These are phyloP conservation scores for Trifolium repens DNA, from an alignment of 306 rosid species.

Conservation along the genomic window DNA sequence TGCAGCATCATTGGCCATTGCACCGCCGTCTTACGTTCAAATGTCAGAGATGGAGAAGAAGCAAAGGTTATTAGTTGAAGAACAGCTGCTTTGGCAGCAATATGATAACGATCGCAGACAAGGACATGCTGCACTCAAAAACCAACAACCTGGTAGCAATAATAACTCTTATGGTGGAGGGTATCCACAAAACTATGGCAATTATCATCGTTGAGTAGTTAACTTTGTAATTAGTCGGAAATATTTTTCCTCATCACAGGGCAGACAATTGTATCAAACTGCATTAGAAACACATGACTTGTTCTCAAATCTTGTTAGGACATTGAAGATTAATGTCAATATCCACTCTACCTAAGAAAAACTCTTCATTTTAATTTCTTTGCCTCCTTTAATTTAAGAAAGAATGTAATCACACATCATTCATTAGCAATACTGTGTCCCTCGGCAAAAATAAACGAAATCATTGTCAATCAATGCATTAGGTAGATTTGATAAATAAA, in stretches of 20 bases:
- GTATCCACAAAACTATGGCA: slow-evolving; percentile 58
- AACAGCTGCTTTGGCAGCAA: slow-evolving; percentile 90
- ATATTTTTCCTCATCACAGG: neutral
- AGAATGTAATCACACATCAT: neutral
- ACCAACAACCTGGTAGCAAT: slow-evolving; percentile 54
- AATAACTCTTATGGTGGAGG: slow-evolving; percentile 60
- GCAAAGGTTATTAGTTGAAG: slow-evolving; percentile 76
- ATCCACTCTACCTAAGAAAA: neutral
- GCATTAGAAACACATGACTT: slow-evolving; percentile 17
- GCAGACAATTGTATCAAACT: neutral
- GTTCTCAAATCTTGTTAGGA: slow-evolving; percentile 25
- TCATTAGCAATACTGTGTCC: neutral
- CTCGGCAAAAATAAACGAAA: neutral
- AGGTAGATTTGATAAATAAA: neutral
- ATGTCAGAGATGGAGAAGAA: slow-evolving; percentile 96
- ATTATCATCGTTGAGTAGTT: slow-evolving; percentile 33
- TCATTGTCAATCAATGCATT: neutral
- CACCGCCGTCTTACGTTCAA: slow-evolving; percentile 89
- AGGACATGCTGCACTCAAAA: slow-evolving; percentile 55
- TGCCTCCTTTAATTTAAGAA: neutral
- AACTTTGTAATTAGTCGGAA: neutral
- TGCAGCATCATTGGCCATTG: slow-evolving; percentile 74
- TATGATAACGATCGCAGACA: slow-evolving; percentile 70
- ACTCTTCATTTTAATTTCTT: neutral
- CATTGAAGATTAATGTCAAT: slow-evolving; percentile 6